Evolutionary conservation across 2,329 filamentous ascomycete genomes (phyloP), one percentile per base, ranked within the genome.

Genomic region (Sporothrix dimorphospora): DNA sequence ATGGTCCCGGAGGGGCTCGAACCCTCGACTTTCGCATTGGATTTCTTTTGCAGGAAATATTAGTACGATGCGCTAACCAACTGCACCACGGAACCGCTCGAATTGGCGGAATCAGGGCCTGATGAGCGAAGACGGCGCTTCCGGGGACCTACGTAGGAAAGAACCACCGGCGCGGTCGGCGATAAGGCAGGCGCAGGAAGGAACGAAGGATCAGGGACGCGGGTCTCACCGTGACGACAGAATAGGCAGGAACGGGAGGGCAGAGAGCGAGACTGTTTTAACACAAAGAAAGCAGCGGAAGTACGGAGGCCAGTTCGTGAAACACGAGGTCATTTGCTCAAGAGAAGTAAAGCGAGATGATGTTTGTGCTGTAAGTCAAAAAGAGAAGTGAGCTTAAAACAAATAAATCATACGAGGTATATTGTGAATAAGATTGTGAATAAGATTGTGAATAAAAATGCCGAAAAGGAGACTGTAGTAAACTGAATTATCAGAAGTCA

Each of bases 51-150:
- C 65, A 67, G 63, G 59, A 72, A 71, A 71, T 71, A 71, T 71
- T 71, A 71, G 70, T 71, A 71, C 70, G 70, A 71, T 71, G 70
- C 63, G 70, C 63, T 72, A 68, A 68, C 63, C 70, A 72, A 72
- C 70, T 72, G 70, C 70, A 72, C 70, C 70, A 72, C 70, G 70
- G 70, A 71, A 71, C 70, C 70, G 70, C 70, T 67, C 49, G 11
- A 68, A 61, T 40, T 30, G 49, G 70, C 66, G 40, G 63, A 59
- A 38, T 27, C 55, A 65, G 63, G 63, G 21, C 63, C 45, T 66
- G 51, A 68, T 65, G 51, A 42, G 42, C 51, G n/a, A 68, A n/a
- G 63, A 51, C n/a, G 51, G 61, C 27, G 27, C 55, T 53, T 70
- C 27, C 24, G 7, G 6, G 38, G 27, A 3, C 47, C 19, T 69